These are phyloP conservation scores for Alliaria petiolata DNA, from an alignment of 345 rosid species.

Conservation along the genomic window DNA sequence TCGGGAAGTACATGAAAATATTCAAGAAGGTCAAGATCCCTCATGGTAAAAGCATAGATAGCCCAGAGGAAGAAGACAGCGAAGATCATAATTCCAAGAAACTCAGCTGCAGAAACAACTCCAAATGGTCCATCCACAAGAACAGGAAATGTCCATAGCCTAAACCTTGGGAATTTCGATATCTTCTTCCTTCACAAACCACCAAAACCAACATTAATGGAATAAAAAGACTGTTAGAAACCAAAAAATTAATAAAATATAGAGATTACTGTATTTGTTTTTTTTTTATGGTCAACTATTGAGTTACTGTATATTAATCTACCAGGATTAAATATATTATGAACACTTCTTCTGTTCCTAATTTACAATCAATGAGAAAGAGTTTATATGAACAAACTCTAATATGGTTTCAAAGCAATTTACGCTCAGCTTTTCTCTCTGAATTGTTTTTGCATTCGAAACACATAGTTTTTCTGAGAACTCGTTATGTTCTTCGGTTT, in stretches of 20 bases:
- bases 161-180: constrained; percentile 47
- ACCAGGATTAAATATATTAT: too few relatives aligned
- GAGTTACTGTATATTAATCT: too few relatives aligned
- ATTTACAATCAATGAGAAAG: too few relatives aligned
- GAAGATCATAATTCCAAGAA: constrained; percentile 67
- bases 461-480: too few relatives aligned
- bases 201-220: not conserved
- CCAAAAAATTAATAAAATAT: not conserved
- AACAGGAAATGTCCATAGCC: constrained; percentile 84
- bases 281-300: too few relatives aligned
- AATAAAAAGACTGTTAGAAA: not conserved
- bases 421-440: not conserved
- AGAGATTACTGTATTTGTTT: too few relatives aligned
- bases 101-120: constrained; percentile 92
- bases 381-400: too few relatives aligned
- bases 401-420: too few relatives aligned
- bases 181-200: constrained; percentile 44
- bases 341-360: too few relatives aligned
- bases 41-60: constrained; percentile 49
- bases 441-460: too few relatives aligned
- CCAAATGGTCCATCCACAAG: constrained; percentile 90
- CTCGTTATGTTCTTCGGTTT: too few relatives aligned
- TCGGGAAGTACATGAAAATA: constrained; percentile 28
- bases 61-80: constrained; percentile 63
- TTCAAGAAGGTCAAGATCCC: constrained; percentile 43